These are phyloP conservation scores for Nannochloropsis salina DNA, from an alignment of 108 stramenopile species.

Conservation along the genomic window DNA sequence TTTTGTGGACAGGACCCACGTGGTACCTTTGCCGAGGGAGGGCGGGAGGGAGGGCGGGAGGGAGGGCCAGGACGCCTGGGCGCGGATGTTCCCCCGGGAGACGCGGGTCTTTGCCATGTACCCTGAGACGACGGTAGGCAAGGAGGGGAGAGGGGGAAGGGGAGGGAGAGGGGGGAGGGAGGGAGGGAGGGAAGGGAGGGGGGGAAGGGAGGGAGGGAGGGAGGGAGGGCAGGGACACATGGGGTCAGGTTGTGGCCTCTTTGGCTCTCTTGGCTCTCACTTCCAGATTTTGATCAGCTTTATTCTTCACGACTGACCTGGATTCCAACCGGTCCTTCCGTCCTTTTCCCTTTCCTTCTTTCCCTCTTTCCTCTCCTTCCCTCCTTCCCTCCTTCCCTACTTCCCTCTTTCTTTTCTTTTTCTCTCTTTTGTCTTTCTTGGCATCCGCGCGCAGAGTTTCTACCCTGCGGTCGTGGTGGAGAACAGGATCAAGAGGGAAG, in stretches of 20 bases:
- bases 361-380: neutral
- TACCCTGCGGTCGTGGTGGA: neutral
- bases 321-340: too few species aligned
- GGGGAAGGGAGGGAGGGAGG: too few species aligned
- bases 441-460: neutral
- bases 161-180: neutral
- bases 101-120: neutral
- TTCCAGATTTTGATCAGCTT: too few species aligned
- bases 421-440: too few species aligned
- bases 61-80: neutral
- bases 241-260: too few species aligned
- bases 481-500: too few species aligned
- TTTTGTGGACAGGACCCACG: neutral
- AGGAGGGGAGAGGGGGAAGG: neutral
- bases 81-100: neutral
- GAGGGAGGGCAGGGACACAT: too few species aligned
- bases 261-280: too few species aligned
- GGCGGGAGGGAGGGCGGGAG: neutral
- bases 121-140: conserved; percentile 2
- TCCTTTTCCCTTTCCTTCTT: neutral
- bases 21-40: neutral
- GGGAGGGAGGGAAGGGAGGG: too few species aligned
- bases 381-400: neutral
- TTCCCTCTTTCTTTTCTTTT: neutral
- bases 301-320: too few species aligned